Evolutionary conservation across 2,329 filamentous ascomycete species (phyloP).

Genomic region (Teratosphaeriaceae sp.): DNA sequence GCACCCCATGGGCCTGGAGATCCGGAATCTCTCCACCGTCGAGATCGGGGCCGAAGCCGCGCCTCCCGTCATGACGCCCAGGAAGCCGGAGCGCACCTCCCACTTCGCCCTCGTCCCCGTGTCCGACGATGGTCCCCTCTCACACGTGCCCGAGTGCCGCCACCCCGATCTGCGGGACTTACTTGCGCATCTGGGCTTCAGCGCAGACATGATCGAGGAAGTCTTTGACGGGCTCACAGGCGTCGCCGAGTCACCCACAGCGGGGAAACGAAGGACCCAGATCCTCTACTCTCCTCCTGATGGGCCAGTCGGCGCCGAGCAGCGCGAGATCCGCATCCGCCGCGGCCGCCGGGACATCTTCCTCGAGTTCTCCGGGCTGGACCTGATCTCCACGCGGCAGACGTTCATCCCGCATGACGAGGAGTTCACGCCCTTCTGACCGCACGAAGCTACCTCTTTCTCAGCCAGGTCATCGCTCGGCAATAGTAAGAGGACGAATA

Average conservation of each 20-base stretch:
- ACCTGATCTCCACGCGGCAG: background rate
- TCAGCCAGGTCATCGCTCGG: background rate
- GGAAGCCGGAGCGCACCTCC: conserved; percentile 1
- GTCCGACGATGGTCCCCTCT: background rate
- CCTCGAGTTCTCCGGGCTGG: background rate
- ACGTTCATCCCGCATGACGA: background rate
- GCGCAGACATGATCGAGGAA: background rate
- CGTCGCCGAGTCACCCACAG: no score
- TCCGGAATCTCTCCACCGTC: background rate
- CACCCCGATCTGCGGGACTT: background rate
- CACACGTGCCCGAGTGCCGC: background rate
- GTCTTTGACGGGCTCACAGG: background rate
- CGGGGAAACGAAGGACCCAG: no score
- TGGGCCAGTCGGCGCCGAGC: no score
- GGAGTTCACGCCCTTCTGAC: no score
- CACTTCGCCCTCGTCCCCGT: conserved; percentile 6
- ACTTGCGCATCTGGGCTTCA: background rate
- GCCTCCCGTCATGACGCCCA: background rate
- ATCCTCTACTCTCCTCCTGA: no score
- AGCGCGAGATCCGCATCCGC: background rate
- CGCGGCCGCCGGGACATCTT: background rate
- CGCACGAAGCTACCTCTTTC: no score
- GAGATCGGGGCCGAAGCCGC: conserved; percentile 9
- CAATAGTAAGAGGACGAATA: no score
- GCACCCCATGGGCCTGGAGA: conserved; percentile 12